phyloP scores from a whole-genome alignment of 2,329 filamentous ascomycete genomes.

The Rhexocercosporidium sp. region DNA sequence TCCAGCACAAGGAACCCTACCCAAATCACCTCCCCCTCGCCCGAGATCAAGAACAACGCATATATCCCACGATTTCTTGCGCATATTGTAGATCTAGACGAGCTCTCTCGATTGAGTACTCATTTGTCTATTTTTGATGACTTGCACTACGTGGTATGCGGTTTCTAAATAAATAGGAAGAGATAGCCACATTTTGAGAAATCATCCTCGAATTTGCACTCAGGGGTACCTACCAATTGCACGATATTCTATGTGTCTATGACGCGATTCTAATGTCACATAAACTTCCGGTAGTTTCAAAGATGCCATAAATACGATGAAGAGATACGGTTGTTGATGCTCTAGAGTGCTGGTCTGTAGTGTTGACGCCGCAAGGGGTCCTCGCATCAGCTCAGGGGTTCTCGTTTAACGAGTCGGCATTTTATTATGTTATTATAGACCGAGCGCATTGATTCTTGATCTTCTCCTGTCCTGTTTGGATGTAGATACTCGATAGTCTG shows the following conservation, averaged over 20 bases:
- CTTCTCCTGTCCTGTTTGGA: not conserved
- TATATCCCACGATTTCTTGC: constrained; percentile 61
- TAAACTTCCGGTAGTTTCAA: not conserved
- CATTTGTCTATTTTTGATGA: constrained; percentile 31
- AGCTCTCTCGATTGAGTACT: constrained; percentile 48
- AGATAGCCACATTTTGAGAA: constrained; percentile 3
- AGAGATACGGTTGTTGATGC: not conserved
- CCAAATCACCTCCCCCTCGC: constrained; percentile 42
- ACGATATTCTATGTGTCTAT: not conserved
- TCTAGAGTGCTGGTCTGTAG: not conserved
- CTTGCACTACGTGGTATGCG: not conserved
- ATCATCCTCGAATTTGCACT: constrained; percentile 12
- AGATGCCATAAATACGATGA: no score
- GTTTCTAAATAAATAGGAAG: not conserved
- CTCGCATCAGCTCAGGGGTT: not conserved
- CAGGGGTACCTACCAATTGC: constrained; percentile 3
- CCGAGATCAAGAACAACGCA: constrained; percentile 30
- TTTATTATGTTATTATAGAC: not conserved
- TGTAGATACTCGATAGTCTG: not conserved
- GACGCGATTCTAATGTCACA: not conserved
- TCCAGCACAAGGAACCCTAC: constrained; percentile 2
- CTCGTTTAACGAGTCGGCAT: constrained; percentile 2
- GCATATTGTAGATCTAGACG: constrained; percentile 61
- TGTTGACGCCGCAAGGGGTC: not conserved
- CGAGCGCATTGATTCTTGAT: not conserved